phyloP scores from a whole-genome alignment of 768 basidiomycete species.

The Rickenella mellea region DNA sequence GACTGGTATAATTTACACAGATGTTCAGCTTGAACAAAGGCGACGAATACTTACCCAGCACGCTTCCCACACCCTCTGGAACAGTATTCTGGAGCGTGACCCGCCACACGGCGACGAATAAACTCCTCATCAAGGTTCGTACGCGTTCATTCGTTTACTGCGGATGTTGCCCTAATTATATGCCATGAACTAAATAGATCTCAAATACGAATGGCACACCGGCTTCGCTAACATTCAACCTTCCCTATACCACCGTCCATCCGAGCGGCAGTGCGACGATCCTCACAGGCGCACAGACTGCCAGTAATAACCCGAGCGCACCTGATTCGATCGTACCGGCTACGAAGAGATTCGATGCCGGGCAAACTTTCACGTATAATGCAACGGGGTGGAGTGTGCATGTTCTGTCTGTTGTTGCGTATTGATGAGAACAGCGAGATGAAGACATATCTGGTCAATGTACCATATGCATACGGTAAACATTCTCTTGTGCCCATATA shows the following conservation, averaged over 20 bases:
- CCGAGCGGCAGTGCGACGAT: conserved; percentile 34
- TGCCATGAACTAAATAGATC: conserved; percentile 38
- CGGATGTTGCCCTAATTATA: not conserved
- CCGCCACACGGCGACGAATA: conserved; percentile 17
- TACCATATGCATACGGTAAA: too few species aligned
- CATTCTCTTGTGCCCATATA: too few species aligned
- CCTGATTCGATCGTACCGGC: conserved; percentile 40
- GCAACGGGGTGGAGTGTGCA: conserved; percentile 39
- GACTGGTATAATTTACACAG: conserved; percentile 25
- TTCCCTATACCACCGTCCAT: conserved; percentile 47
- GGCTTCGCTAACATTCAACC: conserved; percentile 37
- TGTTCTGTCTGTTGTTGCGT: too few species aligned
- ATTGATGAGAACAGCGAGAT: too few species aligned
- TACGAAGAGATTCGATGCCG: conserved; percentile 34
- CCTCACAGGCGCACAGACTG: conserved; percentile 38
- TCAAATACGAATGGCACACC: conserved; percentile 37
- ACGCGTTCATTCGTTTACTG: not conserved
- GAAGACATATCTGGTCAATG: too few species aligned
- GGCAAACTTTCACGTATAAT: conserved; percentile 42
- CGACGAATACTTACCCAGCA: conserved; percentile 55
- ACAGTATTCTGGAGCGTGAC: conserved; percentile 57
- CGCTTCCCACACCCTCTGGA: conserved; percentile 36
- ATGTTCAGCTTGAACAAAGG: conserved; percentile 59
- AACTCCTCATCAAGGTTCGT: conserved; percentile 51
- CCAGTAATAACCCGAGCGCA: conserved; percentile 45